Evolutionary conservation across 176 grass and related monocot genomes (phyloP), one percentile per base, ranked within the genome.

Genomic region (Lolium rigidum): DNA sequence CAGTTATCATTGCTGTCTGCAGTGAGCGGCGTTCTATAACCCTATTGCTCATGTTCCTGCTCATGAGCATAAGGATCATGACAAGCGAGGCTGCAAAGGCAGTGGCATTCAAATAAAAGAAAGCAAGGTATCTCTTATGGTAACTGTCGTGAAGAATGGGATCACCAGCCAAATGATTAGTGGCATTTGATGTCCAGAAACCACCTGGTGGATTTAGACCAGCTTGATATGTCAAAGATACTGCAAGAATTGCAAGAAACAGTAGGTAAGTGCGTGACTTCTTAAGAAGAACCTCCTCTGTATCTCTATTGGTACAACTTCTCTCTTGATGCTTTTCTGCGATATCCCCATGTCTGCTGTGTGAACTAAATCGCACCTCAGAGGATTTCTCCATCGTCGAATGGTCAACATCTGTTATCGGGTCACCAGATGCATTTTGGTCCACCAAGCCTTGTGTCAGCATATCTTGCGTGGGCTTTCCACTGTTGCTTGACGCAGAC

Each of bases 171-270:
- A 17, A 66, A 43, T 81, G 60, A 31, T 51, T 18, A 37, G 8
- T 46, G 10, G 7, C 24, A 49, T 35, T 81, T 56, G 6, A 21
- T 82, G 80, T 70, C 80, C 80, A 82, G n/a, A 82, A 82, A 18
- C 80, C 80, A 70, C 64, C 80, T 82, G 80, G 80, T 56, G 80
- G 80, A 82, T 82, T 71, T 22, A 82, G n/a, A 82, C 80, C 66
- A 24, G 80, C 28, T 43, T 82, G 66, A 69, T 82, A 82, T 25
- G 80, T 72, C 50, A 82, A 41, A 22, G 80, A 82, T 12, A 82
- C 80, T 16, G 65, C 65, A 71, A 57, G 80, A 71, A 82, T 65
- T 16, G 80, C 80, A 57, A 82, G 80, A 82, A 82, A 50, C 50
- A 82, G 55, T 44, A 82, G 18, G 64, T 71, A 82, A 56, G 48